A percentile compares a stretch with the other conserved stretches of the same genome.
These are phyloP conservation scores for Ogataea philodendri DNA, from an alignment of 805 yeast genomes.

Conservation along the genomic window DNA sequence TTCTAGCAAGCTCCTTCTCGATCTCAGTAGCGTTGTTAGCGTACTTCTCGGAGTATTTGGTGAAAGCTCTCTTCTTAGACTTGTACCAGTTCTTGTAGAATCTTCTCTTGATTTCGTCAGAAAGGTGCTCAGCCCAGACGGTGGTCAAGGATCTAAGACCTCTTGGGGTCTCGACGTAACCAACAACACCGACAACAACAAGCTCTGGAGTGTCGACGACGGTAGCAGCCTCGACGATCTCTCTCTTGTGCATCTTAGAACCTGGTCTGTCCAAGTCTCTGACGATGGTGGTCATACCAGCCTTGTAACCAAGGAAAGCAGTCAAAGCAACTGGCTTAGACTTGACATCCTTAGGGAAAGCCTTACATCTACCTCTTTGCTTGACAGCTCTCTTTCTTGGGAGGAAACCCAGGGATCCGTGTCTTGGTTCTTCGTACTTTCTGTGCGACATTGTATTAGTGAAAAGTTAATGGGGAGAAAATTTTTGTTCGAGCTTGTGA, in stretches of 20 bases:
- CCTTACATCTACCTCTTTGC: constrained; percentile 98
- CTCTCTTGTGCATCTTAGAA: constrained; percentile 99
- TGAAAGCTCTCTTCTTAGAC: constrained; percentile 99
- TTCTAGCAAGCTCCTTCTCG: constrained; percentile 97
- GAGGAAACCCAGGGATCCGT: constrained; percentile 99
- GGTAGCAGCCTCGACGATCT: constrained; percentile 98
- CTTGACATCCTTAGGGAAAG: constrained; percentile 99
- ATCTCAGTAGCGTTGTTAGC: constrained; percentile 84
- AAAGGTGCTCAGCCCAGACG: constrained; percentile 99
- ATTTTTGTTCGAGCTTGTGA: constrained; percentile 5
- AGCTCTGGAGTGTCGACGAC: constrained; percentile 99
- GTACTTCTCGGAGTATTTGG: constrained; percentile 99
- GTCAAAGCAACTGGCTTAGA: constrained; percentile 98
- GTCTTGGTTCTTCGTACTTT: constrained; percentile 99
- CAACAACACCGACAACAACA: constrained; percentile 99
- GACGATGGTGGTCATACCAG: constrained; percentile 99
- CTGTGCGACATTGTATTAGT: constrained; percentile 88
- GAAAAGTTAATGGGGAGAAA: constrained; percentile 7
- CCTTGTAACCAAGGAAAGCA: constrained; percentile 99
- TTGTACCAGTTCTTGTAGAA: constrained; percentile 99
- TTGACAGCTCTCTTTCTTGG: constrained; percentile 99
- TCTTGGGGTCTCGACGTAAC: constrained; percentile 99
- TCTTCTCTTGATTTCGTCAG: constrained; percentile 99
- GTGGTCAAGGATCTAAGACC: constrained; percentile 99
- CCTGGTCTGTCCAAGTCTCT: constrained; percentile 99